Evolutionary conservation across 192 early-diverging fungal species (phyloP).

Genomic region (Backusella psychrophila): DNA sequence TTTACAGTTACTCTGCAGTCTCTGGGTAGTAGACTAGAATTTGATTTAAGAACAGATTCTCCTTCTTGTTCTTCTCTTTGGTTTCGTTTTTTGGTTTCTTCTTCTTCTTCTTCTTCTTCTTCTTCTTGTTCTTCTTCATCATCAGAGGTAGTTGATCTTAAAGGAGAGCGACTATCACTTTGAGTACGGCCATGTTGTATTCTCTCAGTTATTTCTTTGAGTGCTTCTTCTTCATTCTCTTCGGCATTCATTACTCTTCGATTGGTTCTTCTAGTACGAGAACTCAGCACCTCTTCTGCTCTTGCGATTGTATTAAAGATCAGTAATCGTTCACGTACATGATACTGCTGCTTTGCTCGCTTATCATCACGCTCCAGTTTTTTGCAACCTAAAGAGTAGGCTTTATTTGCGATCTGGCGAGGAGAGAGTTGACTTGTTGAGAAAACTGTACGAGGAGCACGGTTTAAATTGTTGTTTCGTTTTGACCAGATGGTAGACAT

Average conservation of each 20-base stretch:
- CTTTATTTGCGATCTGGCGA: slow-evolving; percentile 26
- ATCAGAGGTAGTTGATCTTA: slow-evolving; percentile 7
- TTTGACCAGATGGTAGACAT: slow-evolving; percentile 17
- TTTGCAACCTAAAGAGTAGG: slow-evolving; percentile 19
- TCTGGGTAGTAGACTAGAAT: background rate
- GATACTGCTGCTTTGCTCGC: slow-evolving; percentile 16
- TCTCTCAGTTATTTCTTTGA: background rate
- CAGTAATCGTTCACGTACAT: slow-evolving; percentile 20
- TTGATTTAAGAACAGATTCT: background rate
- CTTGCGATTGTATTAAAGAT: slow-evolving; percentile 17
- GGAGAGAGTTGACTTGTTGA: slow-evolving; percentile 12
- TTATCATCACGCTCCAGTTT: slow-evolving; percentile 31
- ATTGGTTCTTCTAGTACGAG: slow-evolving; percentile 25
- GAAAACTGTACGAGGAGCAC: slow-evolving; percentile 14
- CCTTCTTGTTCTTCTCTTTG: background rate
- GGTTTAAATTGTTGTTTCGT: slow-evolving; percentile 5
- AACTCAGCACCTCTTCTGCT: slow-evolving; percentile 26
- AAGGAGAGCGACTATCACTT: background rate
- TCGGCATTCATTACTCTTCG: slow-evolving; percentile 28
- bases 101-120: background rate
- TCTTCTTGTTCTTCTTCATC: background rate
- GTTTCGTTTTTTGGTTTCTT: background rate
- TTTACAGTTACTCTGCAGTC: slow-evolving; percentile 6
- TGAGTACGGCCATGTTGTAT: background rate
- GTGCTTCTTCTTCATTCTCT: slow-evolving; percentile 16